phyloP scores from a whole-genome alignment of 257 asterid species.

The Gentiana macrophylla region DNA sequence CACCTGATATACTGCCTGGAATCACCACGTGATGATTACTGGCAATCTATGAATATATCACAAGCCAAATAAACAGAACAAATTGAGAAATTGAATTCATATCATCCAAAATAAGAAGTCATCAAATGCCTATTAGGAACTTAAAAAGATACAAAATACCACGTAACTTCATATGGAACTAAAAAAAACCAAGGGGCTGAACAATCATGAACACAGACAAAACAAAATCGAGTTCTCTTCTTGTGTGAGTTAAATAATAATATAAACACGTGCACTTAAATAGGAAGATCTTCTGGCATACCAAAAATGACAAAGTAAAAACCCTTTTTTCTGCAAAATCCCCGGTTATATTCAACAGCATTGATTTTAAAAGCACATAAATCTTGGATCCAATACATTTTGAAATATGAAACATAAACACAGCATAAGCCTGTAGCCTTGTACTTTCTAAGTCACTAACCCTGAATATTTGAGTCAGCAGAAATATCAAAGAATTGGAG shows the following conservation, averaged over 20 bases:
- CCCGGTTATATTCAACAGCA: too few relatives aligned
- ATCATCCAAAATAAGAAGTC: background rate
- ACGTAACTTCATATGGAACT: background rate
- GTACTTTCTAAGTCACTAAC: constrained; percentile 18
- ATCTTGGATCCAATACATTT: too few relatives aligned
- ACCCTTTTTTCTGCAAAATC: too few relatives aligned
- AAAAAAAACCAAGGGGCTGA: background rate
- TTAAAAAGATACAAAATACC: background rate
- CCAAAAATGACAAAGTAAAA: too few relatives aligned
- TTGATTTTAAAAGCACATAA: too few relatives aligned
- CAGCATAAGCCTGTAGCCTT: too few relatives aligned
- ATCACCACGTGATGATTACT: background rate
- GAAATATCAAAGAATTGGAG: constrained; percentile 63
- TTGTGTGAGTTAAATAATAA: too few relatives aligned
- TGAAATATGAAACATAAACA: too few relatives aligned
- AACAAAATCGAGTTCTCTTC: background rate
- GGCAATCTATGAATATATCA: too few relatives aligned
- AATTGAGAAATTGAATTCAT: too few relatives aligned
- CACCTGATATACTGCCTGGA: constrained; percentile 49
- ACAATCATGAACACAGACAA: background rate
- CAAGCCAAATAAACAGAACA: background rate
- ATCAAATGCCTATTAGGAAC: background rate
- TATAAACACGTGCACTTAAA: too few relatives aligned
- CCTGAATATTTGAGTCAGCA: constrained; percentile 45
- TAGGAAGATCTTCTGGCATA: too few relatives aligned